Evolutionary conservation across 345 rosid genomes (phyloP).

Genomic region (Cardamine resedifolia): DNA sequence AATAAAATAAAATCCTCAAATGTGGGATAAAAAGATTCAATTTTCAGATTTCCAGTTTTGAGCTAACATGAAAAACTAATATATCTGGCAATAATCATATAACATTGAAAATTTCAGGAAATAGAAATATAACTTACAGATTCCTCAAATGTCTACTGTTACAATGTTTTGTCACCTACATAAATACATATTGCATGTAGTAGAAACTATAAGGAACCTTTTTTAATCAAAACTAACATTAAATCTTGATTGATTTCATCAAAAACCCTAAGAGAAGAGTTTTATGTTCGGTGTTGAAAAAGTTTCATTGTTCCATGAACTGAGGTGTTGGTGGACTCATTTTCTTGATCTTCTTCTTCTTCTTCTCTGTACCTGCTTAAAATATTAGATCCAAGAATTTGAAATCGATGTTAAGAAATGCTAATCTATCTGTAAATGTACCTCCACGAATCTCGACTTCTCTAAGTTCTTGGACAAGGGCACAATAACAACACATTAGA

Average conservation of each 20-base stretch:
- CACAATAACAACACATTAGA: conserved; percentile 94
- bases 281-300: neutral
- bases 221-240: too few species aligned
- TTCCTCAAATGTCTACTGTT: neutral
- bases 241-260: neutral
- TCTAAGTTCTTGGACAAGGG: conserved; percentile 95
- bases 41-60: neutral
- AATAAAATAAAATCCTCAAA: neutral
- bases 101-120: neutral
- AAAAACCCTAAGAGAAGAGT: neutral
- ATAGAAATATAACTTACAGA: neutral
- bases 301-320: conserved; percentile 59
- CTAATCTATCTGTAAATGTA: conserved; percentile 16
- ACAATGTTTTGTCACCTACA: conserved; percentile 2
- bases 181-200: conserved; percentile 7
- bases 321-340: conserved; percentile 73
- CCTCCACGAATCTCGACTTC: conserved; percentile 89
- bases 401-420: neutral
- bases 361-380: conserved; percentile 22
- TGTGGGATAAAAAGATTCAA: neutral
- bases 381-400: neutral
- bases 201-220: neutral
- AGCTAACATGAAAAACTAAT: neutral
- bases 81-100: neutral
- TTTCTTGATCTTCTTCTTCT: conserved; percentile 55